These are phyloP conservation scores for Jimgerdemannia flammicorona DNA, from an alignment of 192 early-diverging fungal species.

Conservation along the genomic window DNA sequence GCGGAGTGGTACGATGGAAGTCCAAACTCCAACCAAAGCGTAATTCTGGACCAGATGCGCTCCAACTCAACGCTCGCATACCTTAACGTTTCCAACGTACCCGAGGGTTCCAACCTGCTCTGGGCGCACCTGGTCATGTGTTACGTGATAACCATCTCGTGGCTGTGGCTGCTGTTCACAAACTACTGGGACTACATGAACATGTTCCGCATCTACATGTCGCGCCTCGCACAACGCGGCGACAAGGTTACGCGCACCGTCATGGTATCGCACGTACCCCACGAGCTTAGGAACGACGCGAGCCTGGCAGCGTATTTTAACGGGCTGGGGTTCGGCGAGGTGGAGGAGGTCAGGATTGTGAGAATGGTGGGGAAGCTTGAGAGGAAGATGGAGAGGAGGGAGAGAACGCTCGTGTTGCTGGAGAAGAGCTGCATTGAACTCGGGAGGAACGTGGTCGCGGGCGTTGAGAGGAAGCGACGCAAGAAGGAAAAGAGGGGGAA, in stretches of 20 bases:
- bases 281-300: constrained; percentile 13
- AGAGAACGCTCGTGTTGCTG: constrained; percentile 13
- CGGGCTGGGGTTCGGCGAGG: constrained; percentile 9
- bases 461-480: not conserved
- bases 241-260: constrained; percentile 18
- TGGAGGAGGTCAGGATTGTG: constrained; percentile 20
- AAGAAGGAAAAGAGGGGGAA: too few species aligned
- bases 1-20: constrained; percentile 1
- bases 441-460: constrained; percentile 10
- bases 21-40: not conserved
- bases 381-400: constrained; percentile 12
- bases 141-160: constrained; percentile 41
- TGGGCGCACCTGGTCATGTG: constrained; percentile 53
- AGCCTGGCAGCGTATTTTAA: constrained; percentile 17
- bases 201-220: constrained; percentile 33
- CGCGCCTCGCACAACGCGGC: not conserved
- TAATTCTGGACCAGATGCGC: constrained; percentile 11
- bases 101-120: constrained; percentile 24
- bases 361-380: constrained; percentile 19
- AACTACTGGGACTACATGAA: constrained; percentile 55
- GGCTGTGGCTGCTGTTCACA: constrained; percentile 52
- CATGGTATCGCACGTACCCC: constrained; percentile 20
- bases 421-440: constrained; percentile 17
- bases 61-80: constrained; percentile 21
- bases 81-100: constrained; percentile 44